Conservation (phyloP, 768 basidiomycete species). For the Russula sp. region DNA sequence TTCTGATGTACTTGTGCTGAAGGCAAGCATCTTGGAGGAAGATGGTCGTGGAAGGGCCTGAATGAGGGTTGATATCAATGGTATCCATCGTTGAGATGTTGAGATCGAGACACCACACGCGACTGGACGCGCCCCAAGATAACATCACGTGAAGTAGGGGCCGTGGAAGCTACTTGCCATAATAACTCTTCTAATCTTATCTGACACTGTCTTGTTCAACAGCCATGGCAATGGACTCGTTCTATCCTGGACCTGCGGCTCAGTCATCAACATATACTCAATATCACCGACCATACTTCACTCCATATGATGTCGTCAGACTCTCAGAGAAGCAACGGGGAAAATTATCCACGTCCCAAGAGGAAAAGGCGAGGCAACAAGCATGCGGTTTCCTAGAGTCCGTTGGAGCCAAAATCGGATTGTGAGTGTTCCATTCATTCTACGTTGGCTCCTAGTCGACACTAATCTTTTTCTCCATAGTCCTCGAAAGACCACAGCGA, state of each 20-base stretch:
- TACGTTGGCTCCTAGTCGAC: not conserved
- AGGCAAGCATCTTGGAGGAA: slow-evolving; percentile 71
- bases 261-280: slow-evolving; percentile 53
- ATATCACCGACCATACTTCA: slow-evolving; percentile 85
- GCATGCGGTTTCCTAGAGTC: slow-evolving; percentile 89
- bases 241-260: slow-evolving; percentile 13
- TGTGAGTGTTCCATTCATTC: slow-evolving; percentile 56
- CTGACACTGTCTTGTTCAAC: not conserved
- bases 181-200: too few species aligned
- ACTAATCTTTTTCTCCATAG: slow-evolving; percentile 42
- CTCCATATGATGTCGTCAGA: slow-evolving; percentile 68
- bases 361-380: slow-evolving; percentile 76
- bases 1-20: slow-evolving; percentile 74
- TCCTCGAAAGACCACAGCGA: slow-evolving; percentile 88
- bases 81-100: slow-evolving; percentile 12
- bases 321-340: slow-evolving; percentile 85
- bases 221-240: slow-evolving; percentile 30
- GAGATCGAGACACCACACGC: not conserved
- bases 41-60: slow-evolving; percentile 30
- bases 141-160: not conserved
- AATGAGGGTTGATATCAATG: not conserved
- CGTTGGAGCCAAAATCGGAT: slow-evolving; percentile 82
- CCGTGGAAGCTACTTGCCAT: not conserved
- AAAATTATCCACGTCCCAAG: slow-evolving; percentile 75
- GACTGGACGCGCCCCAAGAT: not conserved